Conservation (phyloP, 192 early-diverging fungal genomes). For the Umbelopsis vinacea region DNA sequence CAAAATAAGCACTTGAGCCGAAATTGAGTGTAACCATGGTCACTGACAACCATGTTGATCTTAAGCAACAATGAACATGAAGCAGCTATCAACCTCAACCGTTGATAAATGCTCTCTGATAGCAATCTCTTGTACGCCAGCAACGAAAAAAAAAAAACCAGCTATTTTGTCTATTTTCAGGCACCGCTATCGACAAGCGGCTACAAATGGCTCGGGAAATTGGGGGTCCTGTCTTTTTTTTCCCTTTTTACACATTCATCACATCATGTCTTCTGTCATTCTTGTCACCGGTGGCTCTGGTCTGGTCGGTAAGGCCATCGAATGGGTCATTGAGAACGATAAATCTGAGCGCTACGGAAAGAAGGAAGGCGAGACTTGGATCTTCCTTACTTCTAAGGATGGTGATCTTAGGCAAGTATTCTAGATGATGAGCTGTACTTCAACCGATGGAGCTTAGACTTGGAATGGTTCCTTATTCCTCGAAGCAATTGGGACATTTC, state of each 20-base stretch:
- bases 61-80: too few relatives aligned
- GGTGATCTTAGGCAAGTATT: slow-evolving; percentile 71
- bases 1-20: too few relatives aligned
- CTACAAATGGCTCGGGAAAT: slow-evolving; percentile 9
- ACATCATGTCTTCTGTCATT: slow-evolving; percentile 48
- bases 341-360: slow-evolving; percentile 51
- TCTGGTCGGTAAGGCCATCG: slow-evolving; percentile 77
- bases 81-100: too few relatives aligned
- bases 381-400: slow-evolving; percentile 76
- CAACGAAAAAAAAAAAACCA: not conserved
- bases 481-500: not conserved
- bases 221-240: slow-evolving; percentile 21
- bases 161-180: not conserved
- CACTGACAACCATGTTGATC: too few relatives aligned
- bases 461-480: not conserved
- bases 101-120: too few relatives aligned
- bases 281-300: slow-evolving; percentile 81
- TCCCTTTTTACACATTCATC: slow-evolving; percentile 18
- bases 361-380: slow-evolving; percentile 71
- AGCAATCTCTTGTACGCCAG: too few relatives aligned
- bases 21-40: too few relatives aligned
- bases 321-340: slow-evolving; percentile 69
- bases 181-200: slow-evolving; percentile 7
- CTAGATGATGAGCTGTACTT: not conserved
- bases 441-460: not conserved